phyloP scores from a whole-genome alignment of 106 monocot species.

The Xerophyta viscosa region DNA sequence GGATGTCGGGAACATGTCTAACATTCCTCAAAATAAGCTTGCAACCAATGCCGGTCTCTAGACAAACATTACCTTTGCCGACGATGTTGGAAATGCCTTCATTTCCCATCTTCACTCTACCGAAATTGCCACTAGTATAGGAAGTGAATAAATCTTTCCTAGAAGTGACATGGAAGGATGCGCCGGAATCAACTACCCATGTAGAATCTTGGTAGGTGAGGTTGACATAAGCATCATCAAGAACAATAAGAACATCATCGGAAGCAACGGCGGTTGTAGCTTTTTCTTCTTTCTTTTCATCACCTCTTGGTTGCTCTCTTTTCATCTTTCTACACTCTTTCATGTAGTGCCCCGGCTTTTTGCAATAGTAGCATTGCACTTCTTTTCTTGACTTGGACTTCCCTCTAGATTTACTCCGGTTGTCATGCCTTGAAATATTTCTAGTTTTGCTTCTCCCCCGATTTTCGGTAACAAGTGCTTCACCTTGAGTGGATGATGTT shows the following conservation, averaged over 20 bases:
- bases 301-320: not conserved
- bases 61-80: not conserved
- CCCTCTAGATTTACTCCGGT: not conserved
- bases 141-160: not conserved
- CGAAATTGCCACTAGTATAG: not conserved
- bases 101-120: not conserved
- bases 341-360: not conserved
- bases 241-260: not conserved
- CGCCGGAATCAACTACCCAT: conserved; percentile 1
- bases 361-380: conserved; percentile 1
- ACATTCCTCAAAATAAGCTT: not conserved
- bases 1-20: conserved; percentile 4
- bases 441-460: not conserved
- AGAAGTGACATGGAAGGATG: conserved; percentile 8
- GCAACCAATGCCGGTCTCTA: conserved; percentile 1
- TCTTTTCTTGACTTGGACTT: conserved; percentile 2
- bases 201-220: not conserved
- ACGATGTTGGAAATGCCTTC: not conserved
- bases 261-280: not conserved
- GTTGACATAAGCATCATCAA: not conserved
- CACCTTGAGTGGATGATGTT: too few species aligned
- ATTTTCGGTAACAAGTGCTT: not conserved
- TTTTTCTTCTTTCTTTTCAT: not conserved
- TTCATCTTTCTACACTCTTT: not conserved
- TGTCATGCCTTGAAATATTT: not conserved